Percentiles rank a stretch among this genome's conserved stretches.
Evolutionary conservation across 2,329 filamentous ascomycete species (phyloP).

Genomic region (Hortaea sp.): DNA sequence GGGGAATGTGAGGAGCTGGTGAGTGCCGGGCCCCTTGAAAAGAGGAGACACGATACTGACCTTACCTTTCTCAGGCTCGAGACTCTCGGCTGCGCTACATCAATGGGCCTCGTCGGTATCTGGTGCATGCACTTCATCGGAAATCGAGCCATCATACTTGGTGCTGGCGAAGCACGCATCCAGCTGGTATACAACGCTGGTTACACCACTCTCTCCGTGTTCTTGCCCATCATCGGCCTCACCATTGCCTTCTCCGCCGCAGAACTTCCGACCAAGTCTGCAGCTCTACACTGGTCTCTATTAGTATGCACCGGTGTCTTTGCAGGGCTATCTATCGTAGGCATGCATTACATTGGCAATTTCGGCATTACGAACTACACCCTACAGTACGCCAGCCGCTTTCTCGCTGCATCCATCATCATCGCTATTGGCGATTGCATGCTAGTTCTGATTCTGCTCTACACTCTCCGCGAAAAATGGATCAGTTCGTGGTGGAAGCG

Average conservation of each 20-base stretch:
- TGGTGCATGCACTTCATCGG: conserved; percentile 68
- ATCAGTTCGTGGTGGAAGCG: conserved; percentile 71
- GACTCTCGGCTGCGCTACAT: conserved; percentile 30
- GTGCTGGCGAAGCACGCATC: conserved; percentile 47
- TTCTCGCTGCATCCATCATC: conserved; percentile 57
- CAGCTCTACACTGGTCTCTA: conserved; percentile 21
- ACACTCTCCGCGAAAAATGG: conserved; percentile 66
- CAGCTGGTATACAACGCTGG: conserved; percentile 65
- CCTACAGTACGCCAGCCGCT: conserved; percentile 49
- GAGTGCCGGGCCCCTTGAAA: conserved; percentile 1
- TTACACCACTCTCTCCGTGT: conserved; percentile 67
- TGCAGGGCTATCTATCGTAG: conserved; percentile 65
- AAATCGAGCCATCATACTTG: conserved; percentile 67
- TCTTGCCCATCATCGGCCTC: conserved; percentile 68
- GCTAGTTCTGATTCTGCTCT: conserved; percentile 63
- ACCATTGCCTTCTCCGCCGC: conserved; percentile 61
- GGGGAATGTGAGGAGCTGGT: conserved; percentile 23
- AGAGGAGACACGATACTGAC: too few species aligned
- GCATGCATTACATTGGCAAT: conserved; percentile 86
- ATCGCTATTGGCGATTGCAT: conserved; percentile 66
- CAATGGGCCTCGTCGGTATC: conserved; percentile 40
- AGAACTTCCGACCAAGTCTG: conserved; percentile 32
- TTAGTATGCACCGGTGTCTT: conserved; percentile 53
- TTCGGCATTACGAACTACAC: conserved; percentile 69
- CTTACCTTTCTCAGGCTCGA: conserved; percentile 28